Percentiles rank a stretch among this genome's conserved stretches.
These are phyloP conservation scores for Prunus mongolica DNA, from an alignment of 306 rosid genomes.

Conservation along the genomic window DNA sequence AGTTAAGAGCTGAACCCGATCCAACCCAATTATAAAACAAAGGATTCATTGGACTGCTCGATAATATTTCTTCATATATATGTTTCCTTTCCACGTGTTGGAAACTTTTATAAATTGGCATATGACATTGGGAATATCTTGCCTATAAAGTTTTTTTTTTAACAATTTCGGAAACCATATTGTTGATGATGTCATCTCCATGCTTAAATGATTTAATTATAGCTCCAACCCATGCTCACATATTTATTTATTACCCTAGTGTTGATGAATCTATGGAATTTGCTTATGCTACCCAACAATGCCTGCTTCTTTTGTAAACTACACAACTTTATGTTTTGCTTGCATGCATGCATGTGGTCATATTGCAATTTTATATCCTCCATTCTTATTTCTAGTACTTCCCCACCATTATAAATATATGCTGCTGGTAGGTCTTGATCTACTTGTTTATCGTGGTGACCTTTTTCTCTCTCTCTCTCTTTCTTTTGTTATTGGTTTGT, in stretches of 20 bases:
- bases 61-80: neutral
- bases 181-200: slow-evolving; percentile 39
- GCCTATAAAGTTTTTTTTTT: neutral
- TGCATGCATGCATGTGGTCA: slow-evolving; percentile 25
- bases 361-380: slow-evolving; percentile 3
- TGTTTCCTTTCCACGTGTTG: neutral
- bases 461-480: neutral
- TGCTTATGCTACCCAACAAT: slow-evolving; percentile 25
- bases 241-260: slow-evolving; percentile 17
- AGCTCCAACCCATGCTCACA: slow-evolving; percentile 30
- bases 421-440: neutral
- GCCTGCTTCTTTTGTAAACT: slow-evolving; percentile 10
- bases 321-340: slow-evolving; percentile 1
- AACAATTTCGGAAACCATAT: slow-evolving; percentile 4
- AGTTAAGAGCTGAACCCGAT: neutral
- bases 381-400: neutral
- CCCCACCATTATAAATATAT: neutral
- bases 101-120: neutral
- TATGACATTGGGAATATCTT: neutral
- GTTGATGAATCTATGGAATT: slow-evolving; percentile 40
- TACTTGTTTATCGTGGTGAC: neutral
- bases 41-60: neutral
- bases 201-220: slow-evolving; percentile 16
- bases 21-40: neutral
- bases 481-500: neutral